phyloP scores from a whole-genome alignment of 768 basidiomycete genomes.

The Naganishia kalamii region DNA sequence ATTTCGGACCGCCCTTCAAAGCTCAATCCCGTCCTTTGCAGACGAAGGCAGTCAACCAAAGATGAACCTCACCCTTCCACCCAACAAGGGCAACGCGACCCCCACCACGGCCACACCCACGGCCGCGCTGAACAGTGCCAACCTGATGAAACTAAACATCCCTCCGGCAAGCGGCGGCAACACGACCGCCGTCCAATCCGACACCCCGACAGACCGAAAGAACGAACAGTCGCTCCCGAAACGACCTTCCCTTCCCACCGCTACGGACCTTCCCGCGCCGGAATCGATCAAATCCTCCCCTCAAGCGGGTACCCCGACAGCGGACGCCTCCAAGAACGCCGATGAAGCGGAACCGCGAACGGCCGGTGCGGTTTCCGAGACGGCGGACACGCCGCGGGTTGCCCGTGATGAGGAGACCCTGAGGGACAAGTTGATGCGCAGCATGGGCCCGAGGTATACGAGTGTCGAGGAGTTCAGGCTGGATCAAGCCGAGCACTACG shows the following conservation, averaged over 20 bases:
- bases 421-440: slow-evolving; percentile 60
- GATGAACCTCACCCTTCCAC: background rate
- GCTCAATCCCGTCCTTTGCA: background rate
- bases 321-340: slow-evolving; percentile 25
- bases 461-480: slow-evolving; percentile 78
- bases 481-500: slow-evolving; percentile 69
- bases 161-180: slow-evolving; percentile 26
- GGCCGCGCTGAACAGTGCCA: slow-evolving; percentile 15
- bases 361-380: slow-evolving; percentile 31
- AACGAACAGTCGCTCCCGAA: slow-evolving; percentile 35
- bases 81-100: background rate
- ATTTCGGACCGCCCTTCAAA: background rate
- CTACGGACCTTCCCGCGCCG: slow-evolving; percentile 1
- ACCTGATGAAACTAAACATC: slow-evolving; percentile 43
- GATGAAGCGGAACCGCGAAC: slow-evolving; percentile 21
- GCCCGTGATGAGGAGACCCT: slow-evolving; percentile 28
- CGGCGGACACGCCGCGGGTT: slow-evolving; percentile 40
- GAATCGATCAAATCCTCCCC: slow-evolving; percentile 4
- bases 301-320: slow-evolving; percentile 22
- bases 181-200: background rate
- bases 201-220: background rate
- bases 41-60: slow-evolving; percentile 1
- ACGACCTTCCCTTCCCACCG: slow-evolving; percentile 31
- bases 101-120: background rate
- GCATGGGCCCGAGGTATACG: slow-evolving; percentile 65